Conservation (phyloP, 495 filamentous ascomycete species). For the Hypoxylon rickii region DNA sequence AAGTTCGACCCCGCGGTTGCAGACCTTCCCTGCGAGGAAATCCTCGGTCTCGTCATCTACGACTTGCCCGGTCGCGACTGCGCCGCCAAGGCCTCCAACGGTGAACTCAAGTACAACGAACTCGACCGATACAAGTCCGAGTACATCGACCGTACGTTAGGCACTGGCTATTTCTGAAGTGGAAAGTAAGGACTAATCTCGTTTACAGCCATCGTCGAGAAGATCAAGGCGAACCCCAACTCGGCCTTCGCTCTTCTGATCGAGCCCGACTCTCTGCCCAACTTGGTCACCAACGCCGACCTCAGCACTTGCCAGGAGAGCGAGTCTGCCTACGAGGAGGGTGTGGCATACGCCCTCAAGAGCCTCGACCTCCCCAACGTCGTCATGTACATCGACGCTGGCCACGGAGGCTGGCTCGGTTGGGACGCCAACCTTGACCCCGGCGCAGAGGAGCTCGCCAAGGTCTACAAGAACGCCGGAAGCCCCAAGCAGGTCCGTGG, state of each 20-base stretch:
- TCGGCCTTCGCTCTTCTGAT: slow-evolving; percentile 59
- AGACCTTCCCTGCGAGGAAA: slow-evolving; percentile 60
- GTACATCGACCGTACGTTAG: slow-evolving; percentile 67
- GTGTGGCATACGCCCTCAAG: slow-evolving; percentile 72
- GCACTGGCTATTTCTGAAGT: slow-evolving; percentile 14
- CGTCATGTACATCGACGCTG: slow-evolving; percentile 82
- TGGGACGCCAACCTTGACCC: slow-evolving; percentile 79
- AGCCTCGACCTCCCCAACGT: slow-evolving; percentile 77
- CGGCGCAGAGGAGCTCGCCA: slow-evolving; percentile 69
- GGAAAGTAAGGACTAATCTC: slow-evolving; percentile 16
- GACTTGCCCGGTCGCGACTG: slow-evolving; percentile 80
- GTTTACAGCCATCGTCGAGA: slow-evolving; percentile 58
- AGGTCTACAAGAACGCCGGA: slow-evolving; percentile 68
- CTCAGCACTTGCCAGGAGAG: slow-evolving; percentile 66
- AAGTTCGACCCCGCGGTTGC: slow-evolving; percentile 60
- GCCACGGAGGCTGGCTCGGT: slow-evolving; percentile 81
- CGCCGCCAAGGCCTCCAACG: slow-evolving; percentile 76
- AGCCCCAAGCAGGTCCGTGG: slow-evolving; percentile 70
- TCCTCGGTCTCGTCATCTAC: slow-evolving; percentile 72
- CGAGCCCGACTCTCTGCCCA: slow-evolving; percentile 81
- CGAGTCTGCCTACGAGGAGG: slow-evolving; percentile 66
- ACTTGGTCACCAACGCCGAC: slow-evolving; percentile 76
- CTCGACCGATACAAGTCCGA: slow-evolving; percentile 66
- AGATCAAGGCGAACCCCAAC: slow-evolving; percentile 59
- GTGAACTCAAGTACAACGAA: slow-evolving; percentile 69